Evolutionary conservation across 768 basidiomycete species (phyloP), one percentile per base, ranked within the genome.

Genomic region (Pleurotus ostreatus): DNA sequence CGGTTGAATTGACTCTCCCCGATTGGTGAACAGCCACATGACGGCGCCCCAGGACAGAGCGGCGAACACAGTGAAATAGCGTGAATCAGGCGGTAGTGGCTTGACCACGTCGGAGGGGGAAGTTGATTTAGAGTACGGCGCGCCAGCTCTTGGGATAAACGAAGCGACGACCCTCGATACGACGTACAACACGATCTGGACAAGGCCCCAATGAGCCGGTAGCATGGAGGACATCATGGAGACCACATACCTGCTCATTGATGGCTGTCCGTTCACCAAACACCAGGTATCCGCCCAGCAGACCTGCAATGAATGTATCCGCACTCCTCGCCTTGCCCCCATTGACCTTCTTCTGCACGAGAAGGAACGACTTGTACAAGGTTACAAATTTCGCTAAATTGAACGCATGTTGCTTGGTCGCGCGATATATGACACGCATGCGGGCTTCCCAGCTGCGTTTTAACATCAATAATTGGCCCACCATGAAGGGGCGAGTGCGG

Each of bases 311-410:
- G 68, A 99, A 96, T 23, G 92, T 89, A 70, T 99, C 97, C 8
- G 79, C 71, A 58, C 76, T 79, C 44, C 92, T 80, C 66, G 88
- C 82, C 73, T 95, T 96, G 12, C 93, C 94, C 13, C 83, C 80
- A 67, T 92, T 93, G 39, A 77, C 65, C 68, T 82, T 90, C 71
- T 80, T 84, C 76, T 98, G 97, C 12, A 96, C 59, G 34, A 98
- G 73, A 52, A 98, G 70, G 41, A 92, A 69, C 6, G 83, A 72
- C 78, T 98, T 99, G 85, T 98, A 98, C 44, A 97, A 68, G 9
- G 94, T 81, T 34, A 97, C 97, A 66, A 98, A 99, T 71, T 91
- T 90, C 41, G 93, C 92, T 25, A 99, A 83, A 68, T 95, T 97
- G 59, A 88, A 66, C 9, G 94, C 92, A 70, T 98, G 96, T 55